Base-by-base conservation (phyloP, 2,329 filamentous ascomycete species). In the Scolecobasidium constrictum region DNA sequence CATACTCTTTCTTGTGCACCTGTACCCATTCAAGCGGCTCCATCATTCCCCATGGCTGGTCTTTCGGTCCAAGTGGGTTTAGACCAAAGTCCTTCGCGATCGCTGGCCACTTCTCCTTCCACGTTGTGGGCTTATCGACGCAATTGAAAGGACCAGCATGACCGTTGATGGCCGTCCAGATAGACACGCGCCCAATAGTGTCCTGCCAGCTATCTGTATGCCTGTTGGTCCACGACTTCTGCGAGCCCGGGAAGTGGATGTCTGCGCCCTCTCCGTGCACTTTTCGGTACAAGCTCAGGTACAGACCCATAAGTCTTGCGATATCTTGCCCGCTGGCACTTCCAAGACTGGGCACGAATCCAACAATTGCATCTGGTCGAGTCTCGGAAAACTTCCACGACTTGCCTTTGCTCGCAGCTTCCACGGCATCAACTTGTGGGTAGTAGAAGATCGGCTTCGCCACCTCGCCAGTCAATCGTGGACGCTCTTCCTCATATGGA, bases 401-500 rank as follows among this genome's bases (percentile, higher is more conserved):
- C 51, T 68, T 66, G 2, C 59, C 61, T 40, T 56, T 49, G 9
- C 56, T 52, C 35, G 61, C 50, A 23, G 54, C 45, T 19, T 54
- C 52, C 16, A 69, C 51, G 40, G 63, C 51, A 47, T 68, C 66
- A 16, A 60, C 57, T 51, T 69, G 64, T n/a, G 50, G 55, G 49
- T 69, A 69, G 53, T 69, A 69, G 53, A 69, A 69, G 46, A 69
- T 62, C 45, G 66, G 56, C 9, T 61, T 60, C 2, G 61, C 61
- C 39, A 60, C 60, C 1, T 63, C 64, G 42, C 63, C 58, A 2
- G 63, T 60, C 23, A 69, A 60, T n/a, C 62, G 59, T 1, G 61
- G 61, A 20, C 59, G 48, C 9, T 55, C 54, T 51, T 68, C 65
- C 21, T 55, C 55, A 35, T 67, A 49, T 0, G 66, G 26, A 31